phyloP scores from a whole-genome alignment of 2,329 filamentous ascomycete species.

The Venturia pyrina region DNA sequence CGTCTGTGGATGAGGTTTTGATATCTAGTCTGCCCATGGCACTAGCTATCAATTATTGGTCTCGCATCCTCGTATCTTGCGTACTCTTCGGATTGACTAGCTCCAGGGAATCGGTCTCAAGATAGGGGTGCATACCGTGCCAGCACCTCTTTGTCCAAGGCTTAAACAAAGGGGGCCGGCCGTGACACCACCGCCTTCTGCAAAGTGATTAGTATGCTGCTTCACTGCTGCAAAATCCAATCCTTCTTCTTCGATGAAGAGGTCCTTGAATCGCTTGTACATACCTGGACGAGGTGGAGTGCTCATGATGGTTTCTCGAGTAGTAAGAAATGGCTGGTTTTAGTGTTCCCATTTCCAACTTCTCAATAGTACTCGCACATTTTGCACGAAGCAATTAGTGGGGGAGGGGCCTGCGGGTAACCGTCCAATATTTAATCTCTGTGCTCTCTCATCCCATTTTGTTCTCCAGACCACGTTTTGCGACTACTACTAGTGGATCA shows the following conservation, averaged over 20 bases:
- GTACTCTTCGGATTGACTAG: too few relatives aligned
- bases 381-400: too few relatives aligned
- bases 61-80: background rate
- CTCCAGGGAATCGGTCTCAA: background rate
- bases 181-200: background rate
- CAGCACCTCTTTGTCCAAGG: background rate
- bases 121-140: background rate
- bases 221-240: background rate
- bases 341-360: background rate
- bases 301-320: background rate
- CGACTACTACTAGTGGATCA: background rate
- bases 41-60: background rate
- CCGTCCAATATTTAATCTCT: background rate
- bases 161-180: background rate
- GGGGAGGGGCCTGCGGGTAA: too few relatives aligned
- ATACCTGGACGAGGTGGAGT: background rate
- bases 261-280: background rate
- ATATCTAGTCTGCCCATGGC: too few relatives aligned
- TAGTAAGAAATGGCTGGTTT: background rate
- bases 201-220: background rate
- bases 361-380: too few relatives aligned
- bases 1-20: too few relatives aligned
- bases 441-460: background rate
- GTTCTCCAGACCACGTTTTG: background rate
- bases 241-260: background rate